phyloP scores from a whole-genome alignment of 106 monocot species.

The Dioscorea dumetorum region DNA sequence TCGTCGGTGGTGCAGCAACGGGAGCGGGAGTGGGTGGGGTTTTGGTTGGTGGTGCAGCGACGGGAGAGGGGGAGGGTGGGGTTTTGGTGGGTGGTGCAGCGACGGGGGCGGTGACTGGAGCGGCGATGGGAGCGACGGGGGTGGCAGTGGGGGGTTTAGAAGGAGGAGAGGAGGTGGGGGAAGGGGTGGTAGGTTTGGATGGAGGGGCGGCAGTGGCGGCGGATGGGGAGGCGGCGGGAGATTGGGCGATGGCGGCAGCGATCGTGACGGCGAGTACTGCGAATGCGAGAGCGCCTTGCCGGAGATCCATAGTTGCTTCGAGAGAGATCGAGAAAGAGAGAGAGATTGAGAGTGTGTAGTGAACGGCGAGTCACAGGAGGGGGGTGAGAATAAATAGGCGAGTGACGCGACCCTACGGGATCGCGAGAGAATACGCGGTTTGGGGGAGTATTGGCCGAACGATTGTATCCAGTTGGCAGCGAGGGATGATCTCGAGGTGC shows the following conservation, averaged over 20 bases:
- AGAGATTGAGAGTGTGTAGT: neutral
- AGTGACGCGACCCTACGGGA: neutral
- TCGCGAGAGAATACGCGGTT: neutral
- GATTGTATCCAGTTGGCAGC: neutral
- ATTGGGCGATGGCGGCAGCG: neutral
- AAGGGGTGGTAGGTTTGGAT: neutral
- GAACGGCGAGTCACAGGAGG: neutral
- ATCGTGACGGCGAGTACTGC: constrained; percentile 8
- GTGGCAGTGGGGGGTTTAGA: neutral
- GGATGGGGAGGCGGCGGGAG: constrained; percentile 3
- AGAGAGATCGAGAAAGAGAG: neutral
- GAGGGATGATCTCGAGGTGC: neutral
- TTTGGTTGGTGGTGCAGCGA: neutral
- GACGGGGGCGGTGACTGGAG: constrained; percentile 1
- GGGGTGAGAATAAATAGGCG: neutral
- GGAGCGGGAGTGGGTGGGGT: constrained; percentile 3
- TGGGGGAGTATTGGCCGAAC: neutral
- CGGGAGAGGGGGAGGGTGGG: constrained; percentile 1
- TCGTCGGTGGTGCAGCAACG: neutral
- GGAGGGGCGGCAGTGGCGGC: neutral
- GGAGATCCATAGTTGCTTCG: neutral
- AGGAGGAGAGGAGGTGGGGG: neutral
- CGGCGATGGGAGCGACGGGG: neutral
- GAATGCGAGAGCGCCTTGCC: neutral
- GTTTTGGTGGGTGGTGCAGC: neutral